Evolutionary conservation across 208 protist genomes (phyloP), one percentile per base, ranked within the genome.

Genomic region (Porcisia deanei): DNA sequence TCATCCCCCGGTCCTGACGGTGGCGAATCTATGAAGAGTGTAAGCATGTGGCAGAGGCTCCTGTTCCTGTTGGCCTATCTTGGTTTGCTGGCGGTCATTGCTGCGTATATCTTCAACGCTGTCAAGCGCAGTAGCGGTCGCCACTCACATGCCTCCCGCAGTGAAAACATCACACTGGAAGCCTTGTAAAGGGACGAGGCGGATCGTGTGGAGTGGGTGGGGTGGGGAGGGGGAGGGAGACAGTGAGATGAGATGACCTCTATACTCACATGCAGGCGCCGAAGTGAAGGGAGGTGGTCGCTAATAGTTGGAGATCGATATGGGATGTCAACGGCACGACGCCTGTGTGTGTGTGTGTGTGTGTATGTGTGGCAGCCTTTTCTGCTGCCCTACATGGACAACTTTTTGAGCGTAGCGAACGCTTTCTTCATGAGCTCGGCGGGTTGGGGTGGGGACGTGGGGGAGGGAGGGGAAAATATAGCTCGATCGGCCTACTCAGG

Each of bases 21-120:
- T 54, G 59, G 25, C 49, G 59, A 65, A 25, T 45, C 69, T 57
- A 34, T 68, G 54, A 75, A 30, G 47, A 53, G 58, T 2, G 77
- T 73, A 22, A 77, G 75, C 57, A n/a, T 84, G 0, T 45, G 30
- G 4, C 61, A 83, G 67, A 76, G 86, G 8, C 39, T 90, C 1
- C 14, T 53, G 22, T 72, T 85, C 12, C 59, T 90, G 18, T n/a
- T 85, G 9, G 14, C 75, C 30, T 91, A 91, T 82, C 60, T 88
- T 6, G 82, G 37, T 2, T 47, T 88, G n/a, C 71, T 91, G 1
- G 75, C 67, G 3, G 63, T 18, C n/a, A 87, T 91, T 34, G 82
- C 37, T 0, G 79, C 22, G 6, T 78, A 75, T 75, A 82, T 91
- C 30, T 53, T 76, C 5, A 76, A 79, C 34, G 80, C 83, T 22